phyloP scores from a whole-genome alignment of 495 filamentous ascomycete genomes.

The Neurospora sp. region DNA sequence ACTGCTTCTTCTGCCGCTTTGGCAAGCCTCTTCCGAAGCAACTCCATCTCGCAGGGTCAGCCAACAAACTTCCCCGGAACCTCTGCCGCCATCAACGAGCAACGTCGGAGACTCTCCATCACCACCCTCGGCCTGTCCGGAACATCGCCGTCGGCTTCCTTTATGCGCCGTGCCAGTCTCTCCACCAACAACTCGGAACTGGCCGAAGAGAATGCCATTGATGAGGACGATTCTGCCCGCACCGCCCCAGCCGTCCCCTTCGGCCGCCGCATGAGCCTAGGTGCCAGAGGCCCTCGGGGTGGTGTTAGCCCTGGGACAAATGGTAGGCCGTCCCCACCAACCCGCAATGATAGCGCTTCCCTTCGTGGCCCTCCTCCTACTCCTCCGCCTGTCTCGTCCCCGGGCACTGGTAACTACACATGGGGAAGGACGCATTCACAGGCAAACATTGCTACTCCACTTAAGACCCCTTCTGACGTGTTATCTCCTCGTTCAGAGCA shows the following conservation, averaged over 20 bases:
- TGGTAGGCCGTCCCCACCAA: slow-evolving; percentile 35
- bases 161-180: slow-evolving; percentile 63
- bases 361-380: slow-evolving; percentile 14
- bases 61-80: slow-evolving; percentile 45
- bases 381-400: slow-evolving; percentile 10
- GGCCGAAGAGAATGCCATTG: slow-evolving; percentile 77
- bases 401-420: slow-evolving; percentile 14
- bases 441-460: slow-evolving; percentile 43
- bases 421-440: slow-evolving; percentile 27
- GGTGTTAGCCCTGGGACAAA: slow-evolving; percentile 35
- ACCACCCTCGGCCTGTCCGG: slow-evolving; percentile 76
- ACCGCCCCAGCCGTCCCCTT: slow-evolving; percentile 61
- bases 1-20: slow-evolving; percentile 37
- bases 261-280: slow-evolving; percentile 80
- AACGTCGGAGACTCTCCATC: slow-evolving; percentile 78
- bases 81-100: slow-evolving; percentile 56
- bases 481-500: slow-evolving; percentile 55
- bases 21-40: slow-evolving; percentile 44
- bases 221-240: slow-evolving; percentile 56
- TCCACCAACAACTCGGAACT: slow-evolving; percentile 64
- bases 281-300: slow-evolving; percentile 44
- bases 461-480: slow-evolving; percentile 52
- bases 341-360: slow-evolving; percentile 16
- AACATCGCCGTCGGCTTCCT: slow-evolving; percentile 48
- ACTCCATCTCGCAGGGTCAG: slow-evolving; percentile 30